phyloP scores from a whole-genome alignment of 2,329 filamentous ascomycete species.

The Bipolaris zeicola region DNA sequence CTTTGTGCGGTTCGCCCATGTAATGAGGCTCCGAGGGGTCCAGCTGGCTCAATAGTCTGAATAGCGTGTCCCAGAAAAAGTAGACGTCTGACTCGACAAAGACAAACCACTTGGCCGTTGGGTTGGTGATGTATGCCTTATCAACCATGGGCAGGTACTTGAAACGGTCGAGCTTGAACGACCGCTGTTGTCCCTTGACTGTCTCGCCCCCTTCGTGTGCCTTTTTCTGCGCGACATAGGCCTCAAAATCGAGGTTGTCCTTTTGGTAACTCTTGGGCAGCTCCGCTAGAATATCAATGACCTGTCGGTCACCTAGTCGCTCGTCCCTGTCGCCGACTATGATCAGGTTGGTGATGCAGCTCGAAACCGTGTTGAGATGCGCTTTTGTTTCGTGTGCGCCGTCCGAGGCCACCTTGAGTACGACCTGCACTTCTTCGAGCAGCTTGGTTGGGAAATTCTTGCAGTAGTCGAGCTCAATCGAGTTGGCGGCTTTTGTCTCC shows the following conservation, averaged over 20 bases:
- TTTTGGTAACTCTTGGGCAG: constrained; percentile 52
- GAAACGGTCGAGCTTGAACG: constrained; percentile 64
- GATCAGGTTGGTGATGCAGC: constrained; percentile 60
- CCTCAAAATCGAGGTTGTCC: constrained; percentile 58
- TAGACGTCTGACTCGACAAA: constrained; percentile 49
- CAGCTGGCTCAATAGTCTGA: constrained; percentile 50
- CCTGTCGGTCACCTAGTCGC: constrained; percentile 56
- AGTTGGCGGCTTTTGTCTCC: constrained; percentile 33
- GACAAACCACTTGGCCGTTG: constrained; percentile 47
- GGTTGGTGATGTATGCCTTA: constrained; percentile 52
- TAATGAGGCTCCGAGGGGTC: constrained; percentile 48
- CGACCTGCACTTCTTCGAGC: constrained; percentile 53
- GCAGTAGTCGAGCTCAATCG: constrained; percentile 47
- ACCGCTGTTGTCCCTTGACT: constrained; percentile 56
- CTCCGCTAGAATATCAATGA: constrained; percentile 56
- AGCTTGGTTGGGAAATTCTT: constrained; percentile 48
- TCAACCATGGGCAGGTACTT: constrained; percentile 64
- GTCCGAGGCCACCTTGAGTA: constrained; percentile 58
- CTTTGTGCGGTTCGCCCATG: constrained; percentile 47
- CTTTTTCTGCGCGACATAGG: constrained; percentile 55
- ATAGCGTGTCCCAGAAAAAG: constrained; percentile 50
- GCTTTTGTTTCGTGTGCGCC: constrained; percentile 52
- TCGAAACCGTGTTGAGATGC: constrained; percentile 60
- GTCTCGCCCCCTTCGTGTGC: constrained; percentile 44
- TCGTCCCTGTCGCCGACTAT: constrained; percentile 66